Conservation (phyloP, 192 early-diverging fungal genomes). For the Rhizophagus clarus region DNA sequence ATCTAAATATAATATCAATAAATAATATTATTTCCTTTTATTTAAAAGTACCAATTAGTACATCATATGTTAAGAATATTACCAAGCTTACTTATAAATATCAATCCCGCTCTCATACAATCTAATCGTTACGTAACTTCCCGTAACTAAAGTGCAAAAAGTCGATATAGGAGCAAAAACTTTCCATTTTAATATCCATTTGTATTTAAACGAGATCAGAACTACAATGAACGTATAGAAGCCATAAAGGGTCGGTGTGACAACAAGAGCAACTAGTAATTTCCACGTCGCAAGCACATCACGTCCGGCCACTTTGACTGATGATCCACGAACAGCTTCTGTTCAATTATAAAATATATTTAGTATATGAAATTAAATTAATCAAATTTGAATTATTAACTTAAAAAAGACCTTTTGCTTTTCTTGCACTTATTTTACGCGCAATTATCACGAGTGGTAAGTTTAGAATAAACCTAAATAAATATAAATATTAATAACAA, state of each 20-base stretch:
- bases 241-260: conserved; percentile 76
- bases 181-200: conserved; percentile 43
- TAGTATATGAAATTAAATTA: not conserved
- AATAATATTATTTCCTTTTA: not conserved
- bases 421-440: conserved; percentile 55
- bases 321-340: conserved; percentile 85
- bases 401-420: conserved; percentile 48
- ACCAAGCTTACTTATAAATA: conserved; percentile 58
- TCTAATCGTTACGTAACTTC: conserved; percentile 72
- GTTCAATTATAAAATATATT: conserved; percentile 1
- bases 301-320: conserved; percentile 91
- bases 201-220: conserved; percentile 35
- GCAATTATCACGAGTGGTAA: conserved; percentile 58
- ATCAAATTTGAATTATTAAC: not conserved
- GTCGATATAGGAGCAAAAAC: conserved; percentile 45
- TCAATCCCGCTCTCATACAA: conserved; percentile 79
- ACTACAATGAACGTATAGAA: conserved; percentile 71
- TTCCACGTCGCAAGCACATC: conserved; percentile 99
- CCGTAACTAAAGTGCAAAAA: conserved; percentile 40
- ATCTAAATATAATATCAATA: conserved; percentile 38
- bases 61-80: not conserved
- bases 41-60: not conserved
- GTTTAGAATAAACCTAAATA: conserved; percentile 54
- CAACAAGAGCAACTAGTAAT: conserved; percentile 71
- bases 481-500: not conserved